A percentile compares a stretch with the other conserved stretches of the same genome.
Conservation (phyloP, 148 eudicot genomes). For the Spergularia marina region DNA sequence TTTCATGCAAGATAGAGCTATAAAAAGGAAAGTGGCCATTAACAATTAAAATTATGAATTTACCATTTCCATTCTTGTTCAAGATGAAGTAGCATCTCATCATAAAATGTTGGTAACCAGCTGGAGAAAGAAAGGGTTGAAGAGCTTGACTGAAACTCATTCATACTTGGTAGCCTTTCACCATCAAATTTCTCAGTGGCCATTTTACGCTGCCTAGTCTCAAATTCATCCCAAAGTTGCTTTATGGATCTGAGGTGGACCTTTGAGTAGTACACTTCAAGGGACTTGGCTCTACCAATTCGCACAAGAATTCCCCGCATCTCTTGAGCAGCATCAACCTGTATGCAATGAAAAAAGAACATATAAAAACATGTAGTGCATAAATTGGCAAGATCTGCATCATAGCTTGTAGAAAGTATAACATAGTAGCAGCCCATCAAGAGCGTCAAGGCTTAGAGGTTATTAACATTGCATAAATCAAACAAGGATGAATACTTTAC, state of each 20-base stretch:
- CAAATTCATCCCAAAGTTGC: slow-evolving; percentile 88
- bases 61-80: slow-evolving; percentile 99
- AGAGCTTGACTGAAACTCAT: slow-evolving; percentile 43
- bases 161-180: slow-evolving; percentile 46
- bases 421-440: background rate
- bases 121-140: slow-evolving; percentile 58
- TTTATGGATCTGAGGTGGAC: slow-evolving; percentile 80
- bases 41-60: background rate
- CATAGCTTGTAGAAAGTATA: background rate
- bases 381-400: background rate
- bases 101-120: slow-evolving; percentile 91
- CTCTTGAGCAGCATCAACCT: slow-evolving; percentile 91
- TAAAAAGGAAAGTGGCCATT: background rate
- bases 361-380: slow-evolving; percentile 11
- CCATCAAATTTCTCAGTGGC: slow-evolving; percentile 54
- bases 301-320: slow-evolving; percentile 78
- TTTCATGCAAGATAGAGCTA: background rate
- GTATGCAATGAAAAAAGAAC: slow-evolving; percentile 14
- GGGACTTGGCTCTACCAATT: slow-evolving; percentile 89
- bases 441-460: too few species aligned
- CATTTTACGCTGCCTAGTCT: slow-evolving; percentile 60
- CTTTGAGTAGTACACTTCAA: slow-evolving; percentile 77
- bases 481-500: slow-evolving; percentile 30
- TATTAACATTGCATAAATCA: background rate
- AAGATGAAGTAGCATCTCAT: slow-evolving; percentile 83